Base-by-base conservation (phyloP, 75 land plant genomes). In the Cupressus sempervirens region DNA sequence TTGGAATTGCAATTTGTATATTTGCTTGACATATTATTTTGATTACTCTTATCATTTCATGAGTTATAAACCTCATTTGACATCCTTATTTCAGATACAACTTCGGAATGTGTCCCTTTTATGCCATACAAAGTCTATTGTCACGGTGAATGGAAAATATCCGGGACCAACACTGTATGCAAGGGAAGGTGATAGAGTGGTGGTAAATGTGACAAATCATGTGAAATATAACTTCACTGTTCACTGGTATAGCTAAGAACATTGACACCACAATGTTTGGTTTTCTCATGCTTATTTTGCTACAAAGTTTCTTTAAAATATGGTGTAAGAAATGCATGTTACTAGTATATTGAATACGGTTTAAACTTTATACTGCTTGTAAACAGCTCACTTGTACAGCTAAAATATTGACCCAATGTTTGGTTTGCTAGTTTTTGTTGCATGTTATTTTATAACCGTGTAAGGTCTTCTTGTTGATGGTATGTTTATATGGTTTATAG, bases 371-470 rank as follows among this genome's bases (percentile, higher is more conserved):
- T 87, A 18, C 62, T 94, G 75, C 56, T 92, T 43, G 91, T 94
- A 29, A 90, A 92, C 35, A 92, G 88, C 93, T 65, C 96, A 93
- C 82, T 94, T 93, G 96, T 94, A 91, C 75, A 89, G 70, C 23
- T 62, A 18, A 62, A 18, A 86, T 23, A 20, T 3, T 62, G 26
- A 62, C 20, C 67, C n/a, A 20, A 62, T 20, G 67, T 62, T 62
- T 62, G n/a, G 20, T 20, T 62, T 62, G 20, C 67, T 62, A 18
- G 67, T 62, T 48, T 48, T 0, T 48, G 11, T 1, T 48, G 12
- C 8, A 45, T 45, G 12, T 7, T 48, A 10, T 48, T 48, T 48
- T 48, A 48, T 10, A 48, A 48, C 12, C 12, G 52, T 48, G 11
- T 48, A 48, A 8, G 52, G 52, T 10, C 11, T 48, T 11, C 43